A percentile compares a stretch with the other conserved stretches of the same genome.
These are phyloP conservation scores for Trichoderma parareesei DNA, from an alignment of 495 filamentous ascomycete species.

Conservation along the genomic window DNA sequence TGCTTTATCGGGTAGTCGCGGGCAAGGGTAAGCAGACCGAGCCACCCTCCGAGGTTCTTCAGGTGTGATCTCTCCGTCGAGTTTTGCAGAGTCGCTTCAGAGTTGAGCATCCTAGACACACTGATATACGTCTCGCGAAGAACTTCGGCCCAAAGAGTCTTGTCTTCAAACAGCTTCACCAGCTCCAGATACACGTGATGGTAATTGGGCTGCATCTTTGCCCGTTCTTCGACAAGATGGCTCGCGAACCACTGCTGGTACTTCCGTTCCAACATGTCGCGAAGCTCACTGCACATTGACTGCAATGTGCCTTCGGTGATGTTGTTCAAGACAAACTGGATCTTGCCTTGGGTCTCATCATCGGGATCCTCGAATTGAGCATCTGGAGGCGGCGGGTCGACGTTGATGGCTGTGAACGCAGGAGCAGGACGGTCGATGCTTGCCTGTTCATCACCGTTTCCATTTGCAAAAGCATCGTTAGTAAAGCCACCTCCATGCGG, in stretches of 20 bases:
- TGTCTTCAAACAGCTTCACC: slow-evolving; percentile 72
- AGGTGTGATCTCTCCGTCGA: slow-evolving; percentile 75
- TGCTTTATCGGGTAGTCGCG: slow-evolving; percentile 94
- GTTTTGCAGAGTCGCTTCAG: slow-evolving; percentile 71
- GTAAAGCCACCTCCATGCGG: slow-evolving; percentile 15
- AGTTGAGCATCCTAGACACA: slow-evolving; percentile 76
- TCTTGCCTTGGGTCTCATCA: slow-evolving; percentile 80
- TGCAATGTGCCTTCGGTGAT: slow-evolving; percentile 81
- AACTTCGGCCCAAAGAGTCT: slow-evolving; percentile 74
- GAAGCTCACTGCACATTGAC: slow-evolving; percentile 70
- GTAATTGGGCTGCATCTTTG: slow-evolving; percentile 93
- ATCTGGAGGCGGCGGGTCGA: slow-evolving; percentile 54
- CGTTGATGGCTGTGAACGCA: slow-evolving; percentile 67
- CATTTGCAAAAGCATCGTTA: slow-evolving; percentile 46
- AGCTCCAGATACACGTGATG: slow-evolving; percentile 88
- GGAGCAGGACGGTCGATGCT: slow-evolving; percentile 42
- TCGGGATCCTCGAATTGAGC: slow-evolving; percentile 69
- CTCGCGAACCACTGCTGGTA: slow-evolving; percentile 94
- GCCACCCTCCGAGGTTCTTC: slow-evolving; percentile 87
- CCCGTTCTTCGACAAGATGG: slow-evolving; percentile 92
- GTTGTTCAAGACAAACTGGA: slow-evolving; percentile 94
- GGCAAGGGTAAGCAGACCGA: slow-evolving; percentile 87
- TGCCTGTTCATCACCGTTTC: slow-evolving; percentile 52
- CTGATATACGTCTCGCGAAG: slow-evolving; percentile 88
- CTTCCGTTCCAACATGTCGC: slow-evolving; percentile 63